Conservation (phyloP, 2,329 filamentous ascomycete genomes). For the Xylariaceae sp. region DNA sequence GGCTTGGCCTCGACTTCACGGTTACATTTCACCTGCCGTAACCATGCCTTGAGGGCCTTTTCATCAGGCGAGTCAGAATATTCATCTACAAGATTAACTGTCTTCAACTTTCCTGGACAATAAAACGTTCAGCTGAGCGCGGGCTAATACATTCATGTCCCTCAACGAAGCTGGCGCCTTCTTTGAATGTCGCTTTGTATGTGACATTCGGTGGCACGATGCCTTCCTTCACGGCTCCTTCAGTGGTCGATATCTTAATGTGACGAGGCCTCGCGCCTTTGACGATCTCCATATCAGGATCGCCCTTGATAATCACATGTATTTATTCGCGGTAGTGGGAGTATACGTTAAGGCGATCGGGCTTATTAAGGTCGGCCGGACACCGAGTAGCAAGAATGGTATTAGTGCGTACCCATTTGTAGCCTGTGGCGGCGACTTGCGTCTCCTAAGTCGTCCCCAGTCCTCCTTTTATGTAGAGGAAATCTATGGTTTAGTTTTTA, state of each 20-base stretch:
- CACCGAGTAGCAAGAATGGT: conserved; percentile 2
- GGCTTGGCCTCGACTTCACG: conserved; percentile 17
- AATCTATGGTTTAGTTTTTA: neutral
- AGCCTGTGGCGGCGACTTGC: neutral
- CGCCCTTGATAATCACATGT: conserved; percentile 17
- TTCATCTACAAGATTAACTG: neutral
- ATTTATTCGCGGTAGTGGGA: conserved; percentile 25
- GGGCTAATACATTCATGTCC: conserved; percentile 27
- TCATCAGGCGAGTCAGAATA: neutral
- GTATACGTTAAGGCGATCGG: conserved; percentile 20
- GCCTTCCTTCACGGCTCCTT: neutral
- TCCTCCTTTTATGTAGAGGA: neutral
- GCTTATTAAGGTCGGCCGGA: neutral
- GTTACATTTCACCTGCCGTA: conserved; percentile 15
- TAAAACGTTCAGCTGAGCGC: conserved; percentile 27
- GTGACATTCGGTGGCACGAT: neutral
- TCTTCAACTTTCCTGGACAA: conserved; percentile 25
- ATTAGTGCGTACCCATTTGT: conserved; percentile 19
- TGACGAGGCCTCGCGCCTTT: too few relatives aligned
- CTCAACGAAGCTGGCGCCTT: conserved; percentile 26
- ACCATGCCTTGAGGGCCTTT: conserved; percentile 3
- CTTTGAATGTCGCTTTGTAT: conserved; percentile 15
- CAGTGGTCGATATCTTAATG: neutral
- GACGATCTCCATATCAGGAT: too few relatives aligned
- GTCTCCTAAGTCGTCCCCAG: neutral